Base-by-base conservation (phyloP, 495 filamentous ascomycete genomes). In the Penicillium ucsense region DNA sequence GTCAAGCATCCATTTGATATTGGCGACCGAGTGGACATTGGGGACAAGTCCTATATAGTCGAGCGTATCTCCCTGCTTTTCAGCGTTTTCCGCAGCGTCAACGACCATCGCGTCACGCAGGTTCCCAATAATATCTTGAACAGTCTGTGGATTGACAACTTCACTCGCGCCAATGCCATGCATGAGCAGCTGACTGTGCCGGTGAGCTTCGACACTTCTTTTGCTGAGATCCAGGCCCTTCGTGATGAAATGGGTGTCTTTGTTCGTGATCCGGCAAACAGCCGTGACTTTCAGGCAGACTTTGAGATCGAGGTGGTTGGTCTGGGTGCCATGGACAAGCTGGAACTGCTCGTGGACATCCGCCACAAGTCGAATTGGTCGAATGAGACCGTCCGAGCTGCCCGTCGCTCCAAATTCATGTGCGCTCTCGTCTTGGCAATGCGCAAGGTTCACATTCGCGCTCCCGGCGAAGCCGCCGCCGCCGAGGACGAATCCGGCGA, bases 311-410 rank as follows among this genome's bases (percentile, higher is more conserved):
- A 88, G 47, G 78, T 94, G 11, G 74, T 78, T 31, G 82, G 88
- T 31, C 80, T 96, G 27, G 86, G 81, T 31, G 84, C 92, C 56
- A 82, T 95, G 73, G 86, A 95, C 62, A 92, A 94, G 63, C 71
- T 98, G 30, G 78, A 84, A 55, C 77, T 98, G 34, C 81, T 79
- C 50, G 77, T 92, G 35, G 84, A 86, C 51, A 88, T 96, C 57
- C 81, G 81, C 49, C 89, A 96, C 73, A 95, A 95, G 60, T 85
- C 84, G 51, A 98, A 97, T 70, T 98, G 92, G 92, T 81, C 90
- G 39, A 95, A 94, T 62, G 91, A 95, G 50, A 76, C 79, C 31
- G 74, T 97, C 35, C 83, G 91, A 27, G 80, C 85, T 27, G 77
- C 85, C 10, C 82, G 92, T 37, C 84, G 90, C 45, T 92, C 86